These are phyloP conservation scores for Pochonia chlamydosporia DNA, from an alignment of 2,329 filamentous ascomycete genomes.

Conservation along the genomic window DNA sequence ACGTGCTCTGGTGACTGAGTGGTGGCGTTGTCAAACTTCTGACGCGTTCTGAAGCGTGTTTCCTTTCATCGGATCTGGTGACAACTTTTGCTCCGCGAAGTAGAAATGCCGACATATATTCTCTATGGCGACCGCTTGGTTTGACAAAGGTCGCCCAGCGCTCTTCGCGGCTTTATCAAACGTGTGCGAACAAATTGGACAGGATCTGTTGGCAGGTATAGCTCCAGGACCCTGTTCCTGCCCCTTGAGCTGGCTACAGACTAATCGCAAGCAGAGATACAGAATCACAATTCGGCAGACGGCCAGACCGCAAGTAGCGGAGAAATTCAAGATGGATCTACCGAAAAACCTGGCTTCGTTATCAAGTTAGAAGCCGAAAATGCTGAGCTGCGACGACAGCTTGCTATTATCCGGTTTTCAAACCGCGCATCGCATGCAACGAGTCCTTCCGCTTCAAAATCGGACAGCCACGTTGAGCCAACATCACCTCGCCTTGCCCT, in stretches of 20 bases:
- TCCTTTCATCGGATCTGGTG: no score
- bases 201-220: conserved; percentile 30
- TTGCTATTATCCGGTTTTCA: conserved; percentile 14
- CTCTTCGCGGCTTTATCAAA: conserved; percentile 33
- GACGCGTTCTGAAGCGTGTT: no score
- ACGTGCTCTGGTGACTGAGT: neutral
- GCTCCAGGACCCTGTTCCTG: conserved; percentile 2
- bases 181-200: conserved; percentile 34
- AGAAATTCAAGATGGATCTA: neutral
- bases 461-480: no score
- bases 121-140: conserved; percentile 32
- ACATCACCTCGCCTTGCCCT: no score
- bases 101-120: neutral
- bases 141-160: conserved; percentile 30
- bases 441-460: neutral
- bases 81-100: no score
- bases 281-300: neutral
- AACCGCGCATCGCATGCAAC: neutral
- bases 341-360: conserved; percentile 16
- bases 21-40: neutral
- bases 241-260: neutral
- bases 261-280: neutral
- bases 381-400: conserved; percentile 29
- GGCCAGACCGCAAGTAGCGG: neutral
- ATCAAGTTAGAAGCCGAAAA: conserved; percentile 37